A percentile compares a stretch with the other conserved stretches of the same genome.
Evolutionary conservation across 2,329 filamentous ascomycete genomes (phyloP).

Genomic region (Botryotinia narcissicola): DNA sequence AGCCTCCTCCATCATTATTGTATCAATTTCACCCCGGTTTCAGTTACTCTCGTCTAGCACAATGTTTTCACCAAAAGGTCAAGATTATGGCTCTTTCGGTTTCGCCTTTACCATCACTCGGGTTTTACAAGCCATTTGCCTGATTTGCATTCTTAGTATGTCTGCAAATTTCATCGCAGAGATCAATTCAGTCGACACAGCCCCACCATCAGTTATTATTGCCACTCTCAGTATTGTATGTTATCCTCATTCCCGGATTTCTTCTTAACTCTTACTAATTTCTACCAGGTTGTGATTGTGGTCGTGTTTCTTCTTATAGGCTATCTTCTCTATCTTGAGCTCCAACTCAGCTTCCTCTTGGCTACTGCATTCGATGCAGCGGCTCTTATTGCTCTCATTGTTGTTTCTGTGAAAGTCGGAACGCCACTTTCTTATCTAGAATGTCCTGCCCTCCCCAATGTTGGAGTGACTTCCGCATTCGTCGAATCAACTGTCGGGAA

Average conservation of each 20-base stretch:
- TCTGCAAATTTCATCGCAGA: conserved; percentile 77
- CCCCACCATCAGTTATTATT: conserved; percentile 70
- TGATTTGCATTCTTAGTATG: conserved; percentile 77
- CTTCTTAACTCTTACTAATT: neutral
- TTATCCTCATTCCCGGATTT: conserved; percentile 31
- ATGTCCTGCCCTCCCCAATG: conserved; percentile 55
- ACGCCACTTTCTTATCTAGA: conserved; percentile 76
- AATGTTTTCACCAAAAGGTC: conserved; percentile 26
- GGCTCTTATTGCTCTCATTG: conserved; percentile 73
- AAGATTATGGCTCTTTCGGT: conserved; percentile 62
- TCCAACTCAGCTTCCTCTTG: conserved; percentile 71
- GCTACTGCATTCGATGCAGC: conserved; percentile 62
- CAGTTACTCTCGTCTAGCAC: neutral
- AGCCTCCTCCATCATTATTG: neutral
- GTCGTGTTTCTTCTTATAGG: conserved; percentile 67
- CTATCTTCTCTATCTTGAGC: conserved; percentile 80
- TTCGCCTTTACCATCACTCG: conserved; percentile 75
- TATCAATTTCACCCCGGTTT: neutral
- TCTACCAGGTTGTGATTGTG: conserved; percentile 47
- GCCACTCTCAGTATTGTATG: conserved; percentile 78
- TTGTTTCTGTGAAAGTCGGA: conserved; percentile 74
- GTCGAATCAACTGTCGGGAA: conserved; percentile 44
- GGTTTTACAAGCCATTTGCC: conserved; percentile 65
- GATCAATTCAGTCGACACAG: conserved; percentile 64
- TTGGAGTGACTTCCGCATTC: conserved; percentile 46